Evolutionary conservation across 2,329 filamentous ascomycete species (phyloP).

Genomic region (Aspergillus bombycis): DNA sequence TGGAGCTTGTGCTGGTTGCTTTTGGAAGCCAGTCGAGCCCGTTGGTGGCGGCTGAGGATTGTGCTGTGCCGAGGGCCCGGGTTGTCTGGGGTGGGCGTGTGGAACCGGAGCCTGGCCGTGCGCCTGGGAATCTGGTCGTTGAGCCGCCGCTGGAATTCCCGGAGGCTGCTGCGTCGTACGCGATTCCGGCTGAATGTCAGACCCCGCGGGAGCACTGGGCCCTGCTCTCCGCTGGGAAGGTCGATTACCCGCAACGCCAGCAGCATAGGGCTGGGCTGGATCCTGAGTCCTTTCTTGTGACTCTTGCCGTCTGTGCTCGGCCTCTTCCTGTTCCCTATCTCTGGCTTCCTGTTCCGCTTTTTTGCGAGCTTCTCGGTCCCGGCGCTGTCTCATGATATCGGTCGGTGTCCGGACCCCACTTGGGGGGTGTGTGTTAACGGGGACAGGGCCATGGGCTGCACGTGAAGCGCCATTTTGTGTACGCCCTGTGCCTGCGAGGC

Average conservation of each 20-base stretch:
- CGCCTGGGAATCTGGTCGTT: conserved; percentile 24
- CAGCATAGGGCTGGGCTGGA: conserved; percentile 46
- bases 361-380: conserved; percentile 72
- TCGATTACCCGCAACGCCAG: conserved; percentile 42
- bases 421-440: conserved; percentile 53
- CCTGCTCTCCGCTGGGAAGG: conserved; percentile 22
- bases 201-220: conserved; percentile 15
- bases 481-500: conserved; percentile 56
- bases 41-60: conserved; percentile 29
- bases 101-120: conserved; percentile 13
- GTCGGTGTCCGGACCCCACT: conserved; percentile 78
- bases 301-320: conserved; percentile 49
- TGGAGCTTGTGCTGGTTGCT: conserved; percentile 30
- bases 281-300: conserved; percentile 39
- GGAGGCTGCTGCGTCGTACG: conserved; percentile 17
- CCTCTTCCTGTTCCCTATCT: conserved; percentile 56
- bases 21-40: conserved; percentile 19
- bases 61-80: conserved; percentile 24
- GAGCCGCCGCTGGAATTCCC: conserved; percentile 14
- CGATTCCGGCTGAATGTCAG: conserved; percentile 12
- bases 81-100: conserved; percentile 19
- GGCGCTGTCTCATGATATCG: conserved; percentile 88
- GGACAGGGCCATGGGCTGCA: conserved; percentile 54
- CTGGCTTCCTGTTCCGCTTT: conserved; percentile 68
- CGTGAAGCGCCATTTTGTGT: conserved; percentile 61